These are phyloP conservation scores for Pholiota microspora DNA, from an alignment of 768 basidiomycete species.

Conservation along the genomic window DNA sequence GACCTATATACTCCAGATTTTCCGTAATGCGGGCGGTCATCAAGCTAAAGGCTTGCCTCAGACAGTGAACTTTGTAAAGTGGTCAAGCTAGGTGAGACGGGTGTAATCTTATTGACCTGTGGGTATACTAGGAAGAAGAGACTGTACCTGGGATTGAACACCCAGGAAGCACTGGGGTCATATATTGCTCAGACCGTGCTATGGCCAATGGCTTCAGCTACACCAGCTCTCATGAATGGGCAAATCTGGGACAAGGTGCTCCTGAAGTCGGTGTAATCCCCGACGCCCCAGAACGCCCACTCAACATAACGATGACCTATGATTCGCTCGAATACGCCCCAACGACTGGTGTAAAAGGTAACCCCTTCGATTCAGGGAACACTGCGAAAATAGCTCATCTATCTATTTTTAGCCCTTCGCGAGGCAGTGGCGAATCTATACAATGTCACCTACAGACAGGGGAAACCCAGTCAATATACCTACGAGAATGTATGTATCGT, in stretches of 20 bases:
- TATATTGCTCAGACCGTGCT: conserved; percentile 93
- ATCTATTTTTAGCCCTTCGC: conserved; percentile 55
- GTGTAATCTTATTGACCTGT: background rate
- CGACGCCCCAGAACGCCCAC: conserved; percentile 64
- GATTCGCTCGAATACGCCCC: conserved; percentile 90
- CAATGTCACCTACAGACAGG: conserved; percentile 83
- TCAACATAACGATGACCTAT: conserved; percentile 58
- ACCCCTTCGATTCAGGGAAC: background rate
- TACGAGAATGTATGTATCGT: conserved; percentile 94
- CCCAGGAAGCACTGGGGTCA: conserved; percentile 60
- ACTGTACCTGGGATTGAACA: conserved; percentile 87
- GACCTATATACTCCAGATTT: conserved; percentile 50
- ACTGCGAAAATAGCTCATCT: background rate
- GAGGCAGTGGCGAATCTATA: conserved; percentile 90
- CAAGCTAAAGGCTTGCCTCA: conserved; percentile 66
- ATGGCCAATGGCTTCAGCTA: conserved; percentile 93
- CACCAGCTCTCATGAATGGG: conserved; percentile 76
- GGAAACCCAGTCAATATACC: conserved; percentile 82
- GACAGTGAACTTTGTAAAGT: conserved; percentile 65
- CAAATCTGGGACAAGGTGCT: conserved; percentile 89
- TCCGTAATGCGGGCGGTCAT: conserved; percentile 70
- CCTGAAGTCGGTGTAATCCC: conserved; percentile 88
- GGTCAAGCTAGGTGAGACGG: background rate
- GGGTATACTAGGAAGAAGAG: conserved; percentile 72
- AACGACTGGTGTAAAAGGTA: conserved; percentile 87